phyloP scores from a whole-genome alignment of 305 asterid genomes.

The Solanum hybrid region DNA sequence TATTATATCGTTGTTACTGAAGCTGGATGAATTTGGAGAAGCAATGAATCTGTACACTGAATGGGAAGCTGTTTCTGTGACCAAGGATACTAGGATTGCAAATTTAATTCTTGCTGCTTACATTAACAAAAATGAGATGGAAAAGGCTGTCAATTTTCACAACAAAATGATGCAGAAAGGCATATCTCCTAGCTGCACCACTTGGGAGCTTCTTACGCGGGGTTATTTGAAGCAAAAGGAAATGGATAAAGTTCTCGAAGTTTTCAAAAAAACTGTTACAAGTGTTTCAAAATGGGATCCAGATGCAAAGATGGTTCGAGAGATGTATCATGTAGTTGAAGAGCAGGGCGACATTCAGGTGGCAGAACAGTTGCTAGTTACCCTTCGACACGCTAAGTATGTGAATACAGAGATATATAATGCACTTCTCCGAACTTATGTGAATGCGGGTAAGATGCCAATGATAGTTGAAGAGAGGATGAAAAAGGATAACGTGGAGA shows the following conservation, averaged over 20 bases:
- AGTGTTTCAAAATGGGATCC: constrained; percentile 67
- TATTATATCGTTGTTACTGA: constrained; percentile 56
- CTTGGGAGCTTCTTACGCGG: constrained; percentile 76
- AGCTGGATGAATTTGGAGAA: constrained; percentile 44
- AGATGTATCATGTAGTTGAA: constrained; percentile 37
- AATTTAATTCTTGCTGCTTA: constrained; percentile 50
- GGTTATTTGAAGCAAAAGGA: constrained; percentile 56
- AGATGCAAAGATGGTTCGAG: constrained; percentile 41
- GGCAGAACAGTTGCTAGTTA: constrained; percentile 53
- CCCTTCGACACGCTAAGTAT: constrained; percentile 48
- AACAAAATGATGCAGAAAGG: constrained; percentile 33
- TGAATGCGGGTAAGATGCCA: constrained; percentile 67
- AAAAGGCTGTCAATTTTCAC: constrained; percentile 50
- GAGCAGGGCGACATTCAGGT: constrained; percentile 49
- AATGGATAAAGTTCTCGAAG: constrained; percentile 37
- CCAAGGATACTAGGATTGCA: constrained; percentile 57
- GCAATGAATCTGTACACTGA: constrained; percentile 42
- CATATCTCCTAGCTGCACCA: constrained; percentile 49
- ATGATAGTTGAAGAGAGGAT: constrained; percentile 68
- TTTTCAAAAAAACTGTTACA: constrained; percentile 43
- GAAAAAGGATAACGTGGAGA: constrained; percentile 54
- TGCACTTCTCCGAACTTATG: constrained; percentile 52
- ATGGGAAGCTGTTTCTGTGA: background rate
- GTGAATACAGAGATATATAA: constrained; percentile 50
- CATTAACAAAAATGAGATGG: constrained; percentile 47